Percentiles rank a stretch among this genome's conserved stretches.
phyloP scores from a whole-genome alignment of 768 basidiomycete genomes.

The Panus rudis region DNA sequence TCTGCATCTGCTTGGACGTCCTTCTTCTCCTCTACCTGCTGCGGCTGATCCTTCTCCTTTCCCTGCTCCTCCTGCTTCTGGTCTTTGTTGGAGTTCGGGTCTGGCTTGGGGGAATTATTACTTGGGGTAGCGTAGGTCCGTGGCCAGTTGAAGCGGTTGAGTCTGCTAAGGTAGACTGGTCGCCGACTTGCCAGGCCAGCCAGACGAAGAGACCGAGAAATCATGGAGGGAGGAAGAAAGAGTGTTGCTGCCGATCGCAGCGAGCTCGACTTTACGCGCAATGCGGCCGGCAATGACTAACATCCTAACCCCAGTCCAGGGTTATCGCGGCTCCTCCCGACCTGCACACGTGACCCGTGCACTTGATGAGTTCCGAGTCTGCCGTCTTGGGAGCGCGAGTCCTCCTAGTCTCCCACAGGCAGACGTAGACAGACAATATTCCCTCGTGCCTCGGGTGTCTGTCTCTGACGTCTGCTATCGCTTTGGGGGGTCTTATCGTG shows the following conservation, averaged over 20 bases:
- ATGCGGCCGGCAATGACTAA: too few species aligned
- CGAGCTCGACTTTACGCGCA: too few species aligned
- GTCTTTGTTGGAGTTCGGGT: constrained; percentile 21
- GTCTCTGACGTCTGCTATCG: too few species aligned
- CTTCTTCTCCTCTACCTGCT: constrained; percentile 28
- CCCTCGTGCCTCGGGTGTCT: too few species aligned
- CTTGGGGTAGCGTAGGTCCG: constrained; percentile 47
- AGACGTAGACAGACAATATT: too few species aligned
- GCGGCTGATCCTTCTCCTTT: constrained; percentile 29
- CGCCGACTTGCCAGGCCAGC: constrained; percentile 38
- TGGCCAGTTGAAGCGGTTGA: constrained; percentile 14
- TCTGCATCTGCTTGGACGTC: constrained; percentile 27
- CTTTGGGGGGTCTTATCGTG: too few species aligned
- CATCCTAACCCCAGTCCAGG: too few species aligned
- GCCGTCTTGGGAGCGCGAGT: too few species aligned
- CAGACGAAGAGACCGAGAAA: constrained; percentile 56
- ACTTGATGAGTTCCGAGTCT: too few species aligned
- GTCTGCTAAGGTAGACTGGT: constrained; percentile 25
- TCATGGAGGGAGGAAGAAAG: constrained; percentile 37
- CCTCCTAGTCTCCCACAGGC: too few species aligned
- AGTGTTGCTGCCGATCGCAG: constrained; percentile 13
- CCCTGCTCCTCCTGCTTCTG: constrained; percentile 24
- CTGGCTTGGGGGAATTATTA: constrained; percentile 26
- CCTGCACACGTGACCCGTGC: too few species aligned
- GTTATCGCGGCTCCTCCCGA: too few species aligned